Evolutionary conservation across 208 protist genomes (phyloP), one percentile per base, ranked within the genome.

Genomic region (Trypanosoma boissoni): DNA sequence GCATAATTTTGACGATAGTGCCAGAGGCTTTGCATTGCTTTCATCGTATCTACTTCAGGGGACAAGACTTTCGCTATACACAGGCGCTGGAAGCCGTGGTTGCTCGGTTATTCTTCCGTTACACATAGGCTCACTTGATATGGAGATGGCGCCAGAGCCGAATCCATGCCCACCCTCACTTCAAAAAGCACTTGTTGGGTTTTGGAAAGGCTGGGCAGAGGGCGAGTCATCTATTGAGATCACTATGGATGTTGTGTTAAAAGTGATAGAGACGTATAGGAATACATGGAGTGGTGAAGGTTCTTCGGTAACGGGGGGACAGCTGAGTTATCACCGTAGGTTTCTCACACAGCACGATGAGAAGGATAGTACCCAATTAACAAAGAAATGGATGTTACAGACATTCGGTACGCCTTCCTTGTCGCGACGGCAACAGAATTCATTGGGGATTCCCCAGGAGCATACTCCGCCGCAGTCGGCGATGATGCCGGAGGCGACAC

Each of bases 1-100:
- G 4, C 60, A 63, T 23, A 24, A 70, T 28, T 62, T 73, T 14
- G 74, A 81, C 46, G 63, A 67, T 49, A 74, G 53, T 12, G 80
- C 80, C 1, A 82, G 82, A 36, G 68, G 82, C 0, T 76, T 94
- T 65, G 83, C 88, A 6, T 66, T 91, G 9, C 68, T 91, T 27
- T 80, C 82, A 1, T 76, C 79, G 2, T 81, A 85, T 41, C 69
- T 94, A 14, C 66, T 94, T 39, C 88, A 91, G 46, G 88, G 88
- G 0, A 77, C 67, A 27, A 59, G 80, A 18, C 76, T 93, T 26
- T 93, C 86, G 14, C 26, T 90, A 34, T 93, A 86, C 68, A 70
- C 23, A 29, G 58, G 58, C 28, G 1, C 24, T 0, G 55, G 54
- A 3, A 76, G 69, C 29, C 52, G 52, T 20, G 70, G 61, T 24